Evolutionary conservation across 345 rosid species (phyloP).

Genomic region (Gossypium rotundifolium): DNA sequence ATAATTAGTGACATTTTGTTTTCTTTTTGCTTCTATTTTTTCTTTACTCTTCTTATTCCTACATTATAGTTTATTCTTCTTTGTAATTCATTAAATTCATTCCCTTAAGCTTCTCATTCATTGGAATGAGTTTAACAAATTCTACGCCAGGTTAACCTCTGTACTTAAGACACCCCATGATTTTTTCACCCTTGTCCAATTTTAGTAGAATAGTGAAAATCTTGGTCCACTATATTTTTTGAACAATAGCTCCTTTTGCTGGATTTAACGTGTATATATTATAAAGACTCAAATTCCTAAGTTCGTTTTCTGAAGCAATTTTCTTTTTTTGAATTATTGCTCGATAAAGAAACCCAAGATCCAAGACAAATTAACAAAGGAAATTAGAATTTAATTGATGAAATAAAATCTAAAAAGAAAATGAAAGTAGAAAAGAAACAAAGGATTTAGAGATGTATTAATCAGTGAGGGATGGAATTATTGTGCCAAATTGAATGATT

Average conservation of each 20-base stretch:
- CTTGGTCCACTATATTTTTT: constrained; percentile 17
- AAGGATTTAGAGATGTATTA: too few relatives aligned
- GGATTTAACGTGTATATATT: not conserved
- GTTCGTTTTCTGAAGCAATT: not conserved
- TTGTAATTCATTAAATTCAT: constrained; percentile 40
- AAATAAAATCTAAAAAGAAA: too few relatives aligned
- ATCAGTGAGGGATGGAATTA: too few relatives aligned
- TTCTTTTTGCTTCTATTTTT: not conserved
- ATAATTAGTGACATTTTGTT: not conserved
- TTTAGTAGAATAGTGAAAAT: constrained; percentile 8
- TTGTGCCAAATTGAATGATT: too few relatives aligned
- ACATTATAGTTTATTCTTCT: constrained; percentile 33
- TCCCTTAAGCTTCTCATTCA: constrained; percentile 11
- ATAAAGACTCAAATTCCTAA: not conserved
- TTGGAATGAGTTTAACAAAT: constrained; percentile 18
- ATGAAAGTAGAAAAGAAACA: too few relatives aligned
- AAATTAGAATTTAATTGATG: too few relatives aligned
- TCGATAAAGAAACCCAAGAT: too few relatives aligned
- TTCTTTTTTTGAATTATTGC: not conserved
- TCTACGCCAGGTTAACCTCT: constrained; percentile 18
- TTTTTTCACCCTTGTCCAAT: not conserved
- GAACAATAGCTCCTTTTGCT: not conserved
- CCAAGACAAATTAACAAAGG: too few relatives aligned
- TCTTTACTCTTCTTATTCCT: constrained; percentile 18
- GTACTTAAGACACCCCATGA: constrained; percentile 21